phyloP scores from a whole-genome alignment of 2,329 filamentous ascomycete genomes.

The Macroventuria anomochaeta region DNA sequence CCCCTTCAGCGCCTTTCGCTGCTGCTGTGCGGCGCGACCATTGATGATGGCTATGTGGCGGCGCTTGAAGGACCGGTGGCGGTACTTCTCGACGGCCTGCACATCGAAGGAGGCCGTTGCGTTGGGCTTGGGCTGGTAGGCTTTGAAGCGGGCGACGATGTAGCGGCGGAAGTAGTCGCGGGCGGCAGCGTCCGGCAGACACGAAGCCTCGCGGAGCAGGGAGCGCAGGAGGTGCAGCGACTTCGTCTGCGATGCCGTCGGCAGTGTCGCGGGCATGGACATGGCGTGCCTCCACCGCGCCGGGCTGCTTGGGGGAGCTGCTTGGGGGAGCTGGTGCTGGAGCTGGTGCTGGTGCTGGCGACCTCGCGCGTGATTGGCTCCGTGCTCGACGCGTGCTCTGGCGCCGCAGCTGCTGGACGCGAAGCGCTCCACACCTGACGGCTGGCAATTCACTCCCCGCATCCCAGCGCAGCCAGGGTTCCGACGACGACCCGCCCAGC shows the following conservation, averaged over 20 bases:
- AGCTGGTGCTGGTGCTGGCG: not conserved
- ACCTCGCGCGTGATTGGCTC: conserved; percentile 27
- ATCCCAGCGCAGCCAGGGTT: not conserved
- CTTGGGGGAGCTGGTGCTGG: not conserved
- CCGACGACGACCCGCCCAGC: not conserved
- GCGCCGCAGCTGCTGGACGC: conserved; percentile 28
- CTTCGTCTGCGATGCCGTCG: conserved; percentile 8
- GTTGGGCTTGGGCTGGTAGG: conserved; percentile 46
- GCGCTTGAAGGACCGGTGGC: conserved; percentile 30
- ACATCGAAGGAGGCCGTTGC: conserved; percentile 24
- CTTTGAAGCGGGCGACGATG: conserved; percentile 57
- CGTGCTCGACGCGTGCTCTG: not conserved
- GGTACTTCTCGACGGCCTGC: conserved; percentile 27
- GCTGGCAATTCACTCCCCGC: conserved; percentile 28
- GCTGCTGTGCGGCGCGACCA: conserved; percentile 28
- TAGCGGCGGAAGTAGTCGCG: conserved; percentile 58
- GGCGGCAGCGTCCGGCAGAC: conserved; percentile 65
- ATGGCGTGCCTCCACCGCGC: too few species aligned
- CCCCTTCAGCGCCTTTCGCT: conserved; percentile 42
- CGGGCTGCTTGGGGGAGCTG: too few species aligned
- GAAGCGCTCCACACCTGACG: conserved; percentile 28
- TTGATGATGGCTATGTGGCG: conserved; percentile 31
- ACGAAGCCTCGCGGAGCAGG: conserved; percentile 65
- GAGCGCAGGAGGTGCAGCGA: conserved; percentile 60
- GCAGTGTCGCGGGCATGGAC: not conserved